Conservation (phyloP, 164 flowering plant genomes). For the Akebia trifoliata region DNA sequence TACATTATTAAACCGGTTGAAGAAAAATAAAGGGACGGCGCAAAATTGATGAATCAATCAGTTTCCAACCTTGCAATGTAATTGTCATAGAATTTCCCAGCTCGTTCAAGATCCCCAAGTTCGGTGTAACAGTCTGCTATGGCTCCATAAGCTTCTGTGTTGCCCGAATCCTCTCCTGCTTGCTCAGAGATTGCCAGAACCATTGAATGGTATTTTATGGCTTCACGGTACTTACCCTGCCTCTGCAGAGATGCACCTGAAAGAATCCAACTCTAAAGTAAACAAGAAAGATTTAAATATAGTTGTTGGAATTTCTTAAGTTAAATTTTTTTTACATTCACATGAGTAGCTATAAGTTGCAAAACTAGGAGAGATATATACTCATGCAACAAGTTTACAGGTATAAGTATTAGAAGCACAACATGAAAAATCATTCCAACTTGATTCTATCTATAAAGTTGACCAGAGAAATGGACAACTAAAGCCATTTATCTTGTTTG, state of each 20-base stretch:
- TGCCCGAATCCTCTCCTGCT: constrained; percentile 77
- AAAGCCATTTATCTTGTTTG: too few species aligned
- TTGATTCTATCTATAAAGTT: too few species aligned
- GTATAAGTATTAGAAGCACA: too few species aligned
- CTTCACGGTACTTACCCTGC: constrained; percentile 76
- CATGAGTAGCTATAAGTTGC: too few species aligned
- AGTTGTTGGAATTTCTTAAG: too few species aligned
- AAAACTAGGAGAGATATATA: too few species aligned
- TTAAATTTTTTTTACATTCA: too few species aligned
- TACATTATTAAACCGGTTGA: not conserved
- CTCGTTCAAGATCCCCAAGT: constrained; percentile 87
- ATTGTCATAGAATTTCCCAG: constrained; percentile 70
- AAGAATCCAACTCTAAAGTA: constrained; percentile 10
- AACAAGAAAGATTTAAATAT: not conserved
- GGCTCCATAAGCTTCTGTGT: constrained; percentile 92
- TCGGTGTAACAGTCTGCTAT: constrained; percentile 97
- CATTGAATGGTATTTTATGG: constrained; percentile 80
- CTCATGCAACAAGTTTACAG: too few species aligned
- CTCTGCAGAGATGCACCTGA: constrained; percentile 91
- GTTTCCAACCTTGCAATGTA: constrained; percentile 74
- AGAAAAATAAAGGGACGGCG: too few species aligned
- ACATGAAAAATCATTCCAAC: too few species aligned
- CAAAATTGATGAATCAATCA: constrained; percentile 39
- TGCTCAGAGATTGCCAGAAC: constrained; percentile 65
- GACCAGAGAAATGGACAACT: too few species aligned